phyloP scores from a whole-genome alignment of 768 basidiomycete species.

The Termitomyces sp. region DNA sequence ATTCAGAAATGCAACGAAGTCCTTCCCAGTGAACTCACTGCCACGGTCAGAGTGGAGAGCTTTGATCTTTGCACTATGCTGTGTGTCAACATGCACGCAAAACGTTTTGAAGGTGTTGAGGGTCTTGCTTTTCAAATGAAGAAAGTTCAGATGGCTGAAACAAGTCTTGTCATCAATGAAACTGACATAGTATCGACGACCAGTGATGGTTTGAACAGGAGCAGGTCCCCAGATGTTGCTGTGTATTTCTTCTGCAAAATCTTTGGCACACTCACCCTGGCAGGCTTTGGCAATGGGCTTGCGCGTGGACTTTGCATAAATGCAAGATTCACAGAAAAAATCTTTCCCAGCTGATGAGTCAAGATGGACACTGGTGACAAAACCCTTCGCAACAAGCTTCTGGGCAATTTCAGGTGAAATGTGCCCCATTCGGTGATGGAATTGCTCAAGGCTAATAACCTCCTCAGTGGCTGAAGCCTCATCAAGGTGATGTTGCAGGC shows the following conservation, averaged over 20 bases:
- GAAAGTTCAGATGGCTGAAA: not conserved
- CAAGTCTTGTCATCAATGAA: no score
- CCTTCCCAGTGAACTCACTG: slow-evolving; percentile 18
- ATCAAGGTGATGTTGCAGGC: no score
- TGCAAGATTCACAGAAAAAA: slow-evolving; percentile 35
- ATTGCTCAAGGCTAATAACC: slow-evolving; percentile 17
- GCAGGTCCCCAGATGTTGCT: slow-evolving; percentile 31
- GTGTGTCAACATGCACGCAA: not conserved
- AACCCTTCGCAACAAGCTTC: slow-evolving; percentile 21
- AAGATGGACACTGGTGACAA: slow-evolving; percentile 25
- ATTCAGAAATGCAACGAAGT: no score
- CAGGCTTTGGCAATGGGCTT: slow-evolving; percentile 27
- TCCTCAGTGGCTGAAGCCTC: no score
- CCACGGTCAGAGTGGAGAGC: slow-evolving; percentile 2
- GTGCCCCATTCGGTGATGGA: slow-evolving; percentile 31
- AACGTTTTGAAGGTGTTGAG: not conserved
- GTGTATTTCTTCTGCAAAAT: not conserved
- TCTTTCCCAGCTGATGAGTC: slow-evolving; percentile 11
- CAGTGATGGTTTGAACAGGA: not conserved
- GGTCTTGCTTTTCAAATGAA: not conserved
- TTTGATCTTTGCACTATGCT: not conserved
- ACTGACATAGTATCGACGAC: slow-evolving; percentile 24
- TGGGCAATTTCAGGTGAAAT: slow-evolving; percentile 20
- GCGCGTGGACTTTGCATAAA: slow-evolving; percentile 34
- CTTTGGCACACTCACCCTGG: slow-evolving; percentile 18